These are phyloP conservation scores for Phytophthora vignae DNA, from an alignment of 352 stramenopile species.

Conservation along the genomic window DNA sequence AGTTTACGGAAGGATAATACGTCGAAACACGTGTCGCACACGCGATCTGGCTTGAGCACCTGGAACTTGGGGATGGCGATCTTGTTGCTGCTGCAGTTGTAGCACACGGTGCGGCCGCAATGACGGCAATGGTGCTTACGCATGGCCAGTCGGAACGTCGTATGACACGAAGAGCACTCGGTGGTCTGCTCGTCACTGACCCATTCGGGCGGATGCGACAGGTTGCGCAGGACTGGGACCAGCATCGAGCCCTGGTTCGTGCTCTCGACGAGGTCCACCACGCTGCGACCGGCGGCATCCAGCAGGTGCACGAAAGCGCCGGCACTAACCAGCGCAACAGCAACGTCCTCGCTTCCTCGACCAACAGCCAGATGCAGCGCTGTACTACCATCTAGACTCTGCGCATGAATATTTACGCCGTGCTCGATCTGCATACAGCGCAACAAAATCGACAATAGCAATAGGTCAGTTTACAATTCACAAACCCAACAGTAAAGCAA, in stretches of 20 bases:
- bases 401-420: slow-evolving; percentile 75
- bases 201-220: slow-evolving; percentile 67
- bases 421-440: slow-evolving; percentile 73
- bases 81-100: slow-evolving; percentile 89
- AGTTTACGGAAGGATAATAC: slow-evolving; percentile 85
- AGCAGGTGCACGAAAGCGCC: slow-evolving; percentile 83
- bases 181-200: slow-evolving; percentile 72
- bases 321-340: slow-evolving; percentile 74
- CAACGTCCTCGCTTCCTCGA: slow-evolving; percentile 73
- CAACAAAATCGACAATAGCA: background rate
- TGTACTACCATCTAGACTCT: slow-evolving; percentile 88
- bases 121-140: slow-evolving; percentile 87
- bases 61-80: slow-evolving; percentile 89
- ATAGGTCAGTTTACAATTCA: background rate
- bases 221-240: slow-evolving; percentile 83
- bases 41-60: slow-evolving; percentile 66
- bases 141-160: slow-evolving; percentile 82
- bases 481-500: background rate
- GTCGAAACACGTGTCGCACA: slow-evolving; percentile 89
- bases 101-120: slow-evolving; percentile 85
- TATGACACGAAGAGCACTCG: slow-evolving; percentile 81
- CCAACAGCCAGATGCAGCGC: slow-evolving; percentile 83
- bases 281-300: slow-evolving; percentile 81
- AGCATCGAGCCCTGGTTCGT: slow-evolving; percentile 85
- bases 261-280: slow-evolving; percentile 85